Evolutionary conservation across 2,329 filamentous ascomycete genomes (phyloP).

Genomic region (Coniochaeta hoffmannii): DNA sequence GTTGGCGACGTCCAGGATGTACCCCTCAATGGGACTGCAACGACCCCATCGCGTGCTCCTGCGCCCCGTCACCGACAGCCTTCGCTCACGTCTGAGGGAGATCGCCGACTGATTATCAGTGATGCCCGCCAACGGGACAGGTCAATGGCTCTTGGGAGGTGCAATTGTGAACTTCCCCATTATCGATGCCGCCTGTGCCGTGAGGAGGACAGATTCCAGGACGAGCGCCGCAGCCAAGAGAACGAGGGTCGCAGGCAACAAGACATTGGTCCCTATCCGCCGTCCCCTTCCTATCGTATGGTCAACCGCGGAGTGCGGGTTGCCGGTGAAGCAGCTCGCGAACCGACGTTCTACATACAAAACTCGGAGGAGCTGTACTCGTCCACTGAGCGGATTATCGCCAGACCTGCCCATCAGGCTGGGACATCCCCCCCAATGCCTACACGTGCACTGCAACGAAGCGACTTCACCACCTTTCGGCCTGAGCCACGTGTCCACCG

Average conservation of each 20-base stretch:
- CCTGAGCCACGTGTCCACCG: constrained; percentile 21
- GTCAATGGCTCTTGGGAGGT: too few relatives aligned
- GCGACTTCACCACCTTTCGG: constrained; percentile 18
- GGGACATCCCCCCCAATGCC: constrained; percentile 11
- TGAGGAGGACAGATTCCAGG: neutral
- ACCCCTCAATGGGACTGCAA: neutral
- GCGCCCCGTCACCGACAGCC: neutral
- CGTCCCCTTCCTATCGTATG: neutral
- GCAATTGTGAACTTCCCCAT: too few relatives aligned
- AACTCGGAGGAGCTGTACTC: constrained; percentile 18
- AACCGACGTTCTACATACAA: neutral
- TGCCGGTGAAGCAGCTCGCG: neutral
- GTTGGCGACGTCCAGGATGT: neutral
- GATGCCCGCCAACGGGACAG: too few relatives aligned
- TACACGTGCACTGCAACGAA: constrained; percentile 15
- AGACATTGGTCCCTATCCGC: neutral
- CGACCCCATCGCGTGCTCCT: neutral
- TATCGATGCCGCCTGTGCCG: too few relatives aligned
- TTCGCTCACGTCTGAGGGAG: neutral
- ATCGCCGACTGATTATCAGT: neutral
- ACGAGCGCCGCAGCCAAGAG: too few relatives aligned
- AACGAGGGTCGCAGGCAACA: neutral
- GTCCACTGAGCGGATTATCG: constrained; percentile 41
- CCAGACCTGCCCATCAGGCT: neutral
- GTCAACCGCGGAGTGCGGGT: neutral